phyloP scores from a whole-genome alignment of 129 eudicot species.

The Escallonia herrerae region DNA sequence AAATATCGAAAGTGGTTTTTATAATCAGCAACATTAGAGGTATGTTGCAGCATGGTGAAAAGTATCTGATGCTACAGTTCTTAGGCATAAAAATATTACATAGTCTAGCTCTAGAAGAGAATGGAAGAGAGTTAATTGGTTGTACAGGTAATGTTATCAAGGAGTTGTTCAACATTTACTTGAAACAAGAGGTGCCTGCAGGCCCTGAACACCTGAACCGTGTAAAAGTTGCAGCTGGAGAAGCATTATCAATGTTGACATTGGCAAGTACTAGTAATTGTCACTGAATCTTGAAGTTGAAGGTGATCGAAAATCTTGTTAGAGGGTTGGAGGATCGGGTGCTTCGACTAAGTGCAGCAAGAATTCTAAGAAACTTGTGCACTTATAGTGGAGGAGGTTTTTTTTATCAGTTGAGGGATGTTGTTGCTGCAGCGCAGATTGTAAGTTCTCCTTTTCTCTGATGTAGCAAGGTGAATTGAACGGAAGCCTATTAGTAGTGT shows the following conservation, averaged over 20 bases:
- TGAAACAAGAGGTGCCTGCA: slow-evolving; percentile 27
- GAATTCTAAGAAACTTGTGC: slow-evolving; percentile 58
- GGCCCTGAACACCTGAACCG: slow-evolving; percentile 10
- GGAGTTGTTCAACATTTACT: slow-evolving; percentile 64
- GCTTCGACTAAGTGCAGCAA: slow-evolving; percentile 60
- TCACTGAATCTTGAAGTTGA: slow-evolving; percentile 38
- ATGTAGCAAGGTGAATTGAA: not conserved
- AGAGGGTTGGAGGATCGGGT: slow-evolving; percentile 48
- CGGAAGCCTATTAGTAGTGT: not conserved
- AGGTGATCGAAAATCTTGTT: slow-evolving; percentile 41
- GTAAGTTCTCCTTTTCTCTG: slow-evolving; percentile 32
- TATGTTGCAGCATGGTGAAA: slow-evolving; percentile 58
- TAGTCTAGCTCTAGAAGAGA: slow-evolving; percentile 66
- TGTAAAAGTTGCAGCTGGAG: slow-evolving; percentile 80
- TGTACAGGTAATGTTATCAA: slow-evolving; percentile 73
- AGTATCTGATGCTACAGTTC: slow-evolving; percentile 47
- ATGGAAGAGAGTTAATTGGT: slow-evolving; percentile 84
- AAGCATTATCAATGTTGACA: slow-evolving; percentile 76
- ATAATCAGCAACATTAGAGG: slow-evolving; percentile 73
- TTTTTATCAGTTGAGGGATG: slow-evolving; percentile 40
- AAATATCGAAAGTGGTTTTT: slow-evolving; percentile 82
- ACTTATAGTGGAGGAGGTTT: slow-evolving; percentile 55
- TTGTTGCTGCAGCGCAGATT: slow-evolving; percentile 52
- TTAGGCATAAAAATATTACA: slow-evolving; percentile 73
- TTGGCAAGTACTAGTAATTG: slow-evolving; percentile 58